phyloP scores from a whole-genome alignment of 2,329 filamentous ascomycete genomes.

The Capronia americana region DNA sequence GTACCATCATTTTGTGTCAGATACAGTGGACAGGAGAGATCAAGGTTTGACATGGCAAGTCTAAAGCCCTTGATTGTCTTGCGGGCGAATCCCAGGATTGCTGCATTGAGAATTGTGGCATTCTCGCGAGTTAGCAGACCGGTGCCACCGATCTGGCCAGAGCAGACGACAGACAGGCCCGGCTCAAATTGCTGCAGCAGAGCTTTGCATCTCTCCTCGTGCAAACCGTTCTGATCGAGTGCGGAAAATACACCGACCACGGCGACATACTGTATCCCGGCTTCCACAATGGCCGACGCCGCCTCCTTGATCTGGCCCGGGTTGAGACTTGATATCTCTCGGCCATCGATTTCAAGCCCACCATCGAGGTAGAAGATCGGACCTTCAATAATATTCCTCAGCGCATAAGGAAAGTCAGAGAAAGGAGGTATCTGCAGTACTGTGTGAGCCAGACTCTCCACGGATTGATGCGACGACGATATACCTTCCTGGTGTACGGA shows the following conservation, averaged over 20 bases:
- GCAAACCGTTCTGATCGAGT: conserved; percentile 50
- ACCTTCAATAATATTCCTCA: conserved; percentile 52
- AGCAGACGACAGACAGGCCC: conserved; percentile 50
- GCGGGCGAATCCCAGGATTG: conserved; percentile 64
- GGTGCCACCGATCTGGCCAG: conserved; percentile 53
- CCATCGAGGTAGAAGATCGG: conserved; percentile 53
- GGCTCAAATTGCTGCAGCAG: conserved; percentile 50
- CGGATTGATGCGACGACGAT: conserved; percentile 6
- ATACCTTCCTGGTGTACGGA: conserved; percentile 51
- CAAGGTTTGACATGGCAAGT: conserved; percentile 57
- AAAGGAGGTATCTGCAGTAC: conserved; percentile 51
- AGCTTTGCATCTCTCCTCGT: conserved; percentile 51
- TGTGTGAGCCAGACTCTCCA: conserved; percentile 16
- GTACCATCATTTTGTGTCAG: conserved; percentile 71
- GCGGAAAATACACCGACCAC: conserved; percentile 57
- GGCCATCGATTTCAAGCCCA: conserved; percentile 58
- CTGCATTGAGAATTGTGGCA: conserved; percentile 68
- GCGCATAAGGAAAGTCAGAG: conserved; percentile 53
- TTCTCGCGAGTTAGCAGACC: conserved; percentile 66
- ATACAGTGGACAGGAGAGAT: conserved; percentile 62
- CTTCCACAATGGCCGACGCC: conserved; percentile 45
- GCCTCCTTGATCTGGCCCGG: conserved; percentile 48
- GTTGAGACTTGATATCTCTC: conserved; percentile 51
- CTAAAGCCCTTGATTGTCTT: conserved; percentile 64
- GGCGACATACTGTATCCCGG: conserved; percentile 50